Evolutionary conservation across 1,284 basidiomycete genomes (phyloP).

Genomic region (Papiliotrema flavescens): DNA sequence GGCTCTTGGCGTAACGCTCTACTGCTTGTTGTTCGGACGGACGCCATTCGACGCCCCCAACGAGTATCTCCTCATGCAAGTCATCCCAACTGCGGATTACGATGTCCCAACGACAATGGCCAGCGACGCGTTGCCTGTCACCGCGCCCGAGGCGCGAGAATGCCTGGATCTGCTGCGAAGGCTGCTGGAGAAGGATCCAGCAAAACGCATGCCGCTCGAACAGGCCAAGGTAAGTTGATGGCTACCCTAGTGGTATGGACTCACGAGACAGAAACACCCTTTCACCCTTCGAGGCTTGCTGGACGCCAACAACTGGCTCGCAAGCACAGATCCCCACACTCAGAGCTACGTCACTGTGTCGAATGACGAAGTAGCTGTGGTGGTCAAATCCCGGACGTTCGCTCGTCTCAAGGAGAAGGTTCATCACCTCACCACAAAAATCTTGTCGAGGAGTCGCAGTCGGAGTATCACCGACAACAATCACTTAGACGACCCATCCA

Average conservation of each 20-base stretch:
- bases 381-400: slow-evolving; percentile 48
- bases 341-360: slow-evolving; percentile 65
- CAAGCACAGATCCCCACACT: slow-evolving; percentile 64
- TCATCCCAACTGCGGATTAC: slow-evolving; percentile 79
- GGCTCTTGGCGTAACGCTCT: slow-evolving; percentile 97
- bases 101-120: slow-evolving; percentile 70
- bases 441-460: slow-evolving; percentile 30
- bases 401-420: slow-evolving; percentile 38
- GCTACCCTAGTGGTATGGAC: neutral
- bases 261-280: slow-evolving; percentile 46
- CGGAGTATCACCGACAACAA: slow-evolving; percentile 18
- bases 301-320: slow-evolving; percentile 72
- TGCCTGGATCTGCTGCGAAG: slow-evolving; percentile 70
- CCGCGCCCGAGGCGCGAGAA: slow-evolving; percentile 51
- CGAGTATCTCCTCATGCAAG: slow-evolving; percentile 79
- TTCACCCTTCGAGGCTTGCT: slow-evolving; percentile 77
- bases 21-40: slow-evolving; percentile 85
- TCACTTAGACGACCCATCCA: too few relatives aligned
- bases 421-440: slow-evolving; percentile 27
- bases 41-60: slow-evolving; percentile 66
- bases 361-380: slow-evolving; percentile 75
- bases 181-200: slow-evolving; percentile 79
- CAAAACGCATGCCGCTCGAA: slow-evolving; percentile 72
- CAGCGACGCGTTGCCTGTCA: slow-evolving; percentile 60
- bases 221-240: slow-evolving; percentile 70